Percentiles rank a stretch among this genome's conserved stretches.
Evolutionary conservation across 805 yeast genomes (phyloP).

Genomic region (Cephaloascus fragrans): DNA sequence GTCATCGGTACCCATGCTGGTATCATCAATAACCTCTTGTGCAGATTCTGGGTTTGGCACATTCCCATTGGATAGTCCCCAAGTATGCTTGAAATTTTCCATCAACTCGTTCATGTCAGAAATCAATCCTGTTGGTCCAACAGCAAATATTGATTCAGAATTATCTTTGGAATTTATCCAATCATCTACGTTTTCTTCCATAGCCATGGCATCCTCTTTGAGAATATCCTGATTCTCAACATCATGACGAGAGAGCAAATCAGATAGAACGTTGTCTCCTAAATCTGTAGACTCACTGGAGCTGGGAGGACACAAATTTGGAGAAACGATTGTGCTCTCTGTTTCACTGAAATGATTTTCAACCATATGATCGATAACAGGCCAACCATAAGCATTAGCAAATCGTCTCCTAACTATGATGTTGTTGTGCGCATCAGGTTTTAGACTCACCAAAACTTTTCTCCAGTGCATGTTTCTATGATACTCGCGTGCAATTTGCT

Average conservation of each 20-base stretch:
- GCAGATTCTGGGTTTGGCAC: too few species aligned
- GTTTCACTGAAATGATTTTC: constrained; percentile 44
- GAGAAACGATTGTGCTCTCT: not conserved
- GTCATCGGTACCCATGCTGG: too few species aligned
- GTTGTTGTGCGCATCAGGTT: constrained; percentile 94
- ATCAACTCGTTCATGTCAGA: constrained; percentile 54
- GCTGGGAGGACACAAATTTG: too few species aligned
- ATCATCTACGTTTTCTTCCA: constrained; percentile 3
- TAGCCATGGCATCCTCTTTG: constrained; percentile 2
- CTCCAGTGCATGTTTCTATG: constrained; percentile 83
- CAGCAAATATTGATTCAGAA: constrained; percentile 30
- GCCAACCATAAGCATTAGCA: constrained; percentile 94
- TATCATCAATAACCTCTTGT: too few species aligned
- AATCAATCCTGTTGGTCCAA: constrained; percentile 67
- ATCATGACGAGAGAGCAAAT: not conserved
- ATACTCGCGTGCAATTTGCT: constrained; percentile 81
- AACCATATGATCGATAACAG: constrained; percentile 76
- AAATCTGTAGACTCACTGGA: not conserved
- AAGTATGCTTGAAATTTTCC: constrained; percentile 26
- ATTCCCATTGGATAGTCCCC: not conserved
- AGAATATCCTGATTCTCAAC: constrained; percentile 5
- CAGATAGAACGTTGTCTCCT: not conserved
- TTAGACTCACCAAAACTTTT: constrained; percentile 74
- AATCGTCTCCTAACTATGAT: constrained; percentile 82
- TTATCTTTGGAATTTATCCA: constrained; percentile 45